These are phyloP conservation scores for Backusella psychrophila DNA, from an alignment of 192 early-diverging fungal species.

Conservation along the genomic window DNA sequence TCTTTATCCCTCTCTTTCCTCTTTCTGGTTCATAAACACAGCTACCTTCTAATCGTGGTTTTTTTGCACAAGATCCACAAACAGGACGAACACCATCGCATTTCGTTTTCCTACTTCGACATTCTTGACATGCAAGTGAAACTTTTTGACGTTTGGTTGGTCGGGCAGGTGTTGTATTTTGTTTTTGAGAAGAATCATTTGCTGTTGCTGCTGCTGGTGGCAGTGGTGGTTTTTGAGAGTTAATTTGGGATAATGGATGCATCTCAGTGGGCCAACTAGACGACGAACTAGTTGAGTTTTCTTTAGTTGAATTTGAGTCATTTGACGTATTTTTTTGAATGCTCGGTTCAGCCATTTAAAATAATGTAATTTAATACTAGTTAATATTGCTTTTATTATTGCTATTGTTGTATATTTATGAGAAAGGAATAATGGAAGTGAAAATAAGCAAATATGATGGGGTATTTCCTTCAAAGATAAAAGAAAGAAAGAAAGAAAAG, in stretches of 20 bases:
- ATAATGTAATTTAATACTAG: background rate
- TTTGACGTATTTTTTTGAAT: background rate
- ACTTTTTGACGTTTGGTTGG: conserved; percentile 15
- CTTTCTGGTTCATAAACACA: conserved; percentile 17
- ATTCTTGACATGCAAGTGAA: conserved; percentile 15
- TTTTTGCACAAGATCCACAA: conserved; percentile 13
- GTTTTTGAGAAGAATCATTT: background rate
- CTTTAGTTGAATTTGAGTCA: background rate
- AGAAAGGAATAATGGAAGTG: background rate
- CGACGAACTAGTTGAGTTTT: background rate
- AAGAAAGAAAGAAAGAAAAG: background rate
- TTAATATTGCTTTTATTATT: background rate
- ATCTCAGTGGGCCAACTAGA: background rate
- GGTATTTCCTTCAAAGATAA: background rate
- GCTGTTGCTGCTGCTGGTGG: background rate
- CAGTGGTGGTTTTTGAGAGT: background rate
- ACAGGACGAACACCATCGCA: conserved; percentile 15
- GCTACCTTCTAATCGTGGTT: background rate
- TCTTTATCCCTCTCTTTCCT: conserved; percentile 8
- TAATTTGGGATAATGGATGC: background rate
- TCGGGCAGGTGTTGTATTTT: background rate
- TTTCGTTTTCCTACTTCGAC: conserved; percentile 7
- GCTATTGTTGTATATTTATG: background rate
- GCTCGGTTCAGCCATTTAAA: background rate
- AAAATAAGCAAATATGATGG: background rate